A percentile compares a stretch with the other conserved stretches of the same genome.
Evolutionary conservation across 2,329 filamentous ascomycete genomes (phyloP).

Genomic region (Penicillium sp.): DNA sequence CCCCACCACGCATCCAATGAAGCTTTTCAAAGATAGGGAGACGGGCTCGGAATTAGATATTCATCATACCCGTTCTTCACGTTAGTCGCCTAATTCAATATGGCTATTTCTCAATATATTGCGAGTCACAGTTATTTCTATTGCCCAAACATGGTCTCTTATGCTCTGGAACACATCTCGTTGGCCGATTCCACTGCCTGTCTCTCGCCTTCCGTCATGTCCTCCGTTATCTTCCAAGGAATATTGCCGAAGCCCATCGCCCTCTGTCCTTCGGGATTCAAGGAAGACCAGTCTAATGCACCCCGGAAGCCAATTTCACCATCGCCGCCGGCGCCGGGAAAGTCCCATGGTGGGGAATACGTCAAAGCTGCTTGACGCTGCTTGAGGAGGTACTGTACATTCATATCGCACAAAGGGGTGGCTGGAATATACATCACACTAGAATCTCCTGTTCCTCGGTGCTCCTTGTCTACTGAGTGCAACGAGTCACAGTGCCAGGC

Average conservation of each 20-base stretch:
- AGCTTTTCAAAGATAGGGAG: too few relatives aligned
- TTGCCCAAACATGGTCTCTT: not conserved
- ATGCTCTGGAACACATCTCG: conserved; percentile 50
- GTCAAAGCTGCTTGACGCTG: conserved; percentile 70
- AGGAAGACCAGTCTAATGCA: conserved; percentile 37
- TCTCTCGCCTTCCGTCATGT: conserved; percentile 52
- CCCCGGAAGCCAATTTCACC: conserved; percentile 44
- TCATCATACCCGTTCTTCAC: too few relatives aligned
- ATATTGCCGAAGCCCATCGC: conserved; percentile 56
- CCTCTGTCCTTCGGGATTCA: conserved; percentile 50
- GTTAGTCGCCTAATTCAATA: too few relatives aligned
- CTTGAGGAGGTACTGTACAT: conserved; percentile 67
- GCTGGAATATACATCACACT: conserved; percentile 88
- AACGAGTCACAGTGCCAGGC: conserved; percentile 78
- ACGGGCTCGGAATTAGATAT: too few relatives aligned
- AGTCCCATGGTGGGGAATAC: conserved; percentile 69
- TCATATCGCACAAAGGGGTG: conserved; percentile 74
- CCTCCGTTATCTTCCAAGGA: conserved; percentile 50
- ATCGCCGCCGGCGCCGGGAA: conserved; percentile 57
- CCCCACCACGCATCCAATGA: too few relatives aligned
- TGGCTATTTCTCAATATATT: too few relatives aligned
- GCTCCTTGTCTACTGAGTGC: conserved; percentile 79
- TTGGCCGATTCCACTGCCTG: conserved; percentile 55
- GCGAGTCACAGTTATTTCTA: too few relatives aligned
- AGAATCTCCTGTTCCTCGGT: conserved; percentile 69